phyloP scores from a whole-genome alignment of 768 basidiomycete genomes.

The Phanerodontia chrysosporium region DNA sequence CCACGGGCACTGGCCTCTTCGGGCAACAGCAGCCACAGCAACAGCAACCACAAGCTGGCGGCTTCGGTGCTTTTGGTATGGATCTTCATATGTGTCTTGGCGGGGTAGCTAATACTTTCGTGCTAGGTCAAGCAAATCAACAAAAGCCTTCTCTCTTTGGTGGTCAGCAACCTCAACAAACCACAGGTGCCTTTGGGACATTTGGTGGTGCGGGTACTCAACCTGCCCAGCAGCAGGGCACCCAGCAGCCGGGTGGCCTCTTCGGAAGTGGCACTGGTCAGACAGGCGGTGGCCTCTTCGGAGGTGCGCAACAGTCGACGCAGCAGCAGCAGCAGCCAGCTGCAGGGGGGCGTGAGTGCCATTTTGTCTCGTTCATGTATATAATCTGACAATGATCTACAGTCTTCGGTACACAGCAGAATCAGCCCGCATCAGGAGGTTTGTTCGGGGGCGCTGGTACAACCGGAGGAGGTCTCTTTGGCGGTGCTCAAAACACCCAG shows the following conservation, averaged over 20 bases:
- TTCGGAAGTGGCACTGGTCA: slow-evolving; percentile 14
- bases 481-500: slow-evolving; percentile 24
- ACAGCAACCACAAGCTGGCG: slow-evolving; percentile 19
- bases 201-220: slow-evolving; percentile 14
- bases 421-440: slow-evolving; percentile 13
- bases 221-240: slow-evolving; percentile 27
- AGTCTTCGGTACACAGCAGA: slow-evolving; percentile 36
- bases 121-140: slow-evolving; percentile 23
- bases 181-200: slow-evolving; percentile 4
- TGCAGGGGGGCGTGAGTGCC: slow-evolving; percentile 3
- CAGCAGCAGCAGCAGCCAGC: slow-evolving; percentile 29
- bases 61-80: slow-evolving; percentile 34
- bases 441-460: slow-evolving; percentile 19
- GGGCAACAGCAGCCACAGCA: slow-evolving; percentile 29
- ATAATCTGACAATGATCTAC: slow-evolving; percentile 10
- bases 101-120: not conserved
- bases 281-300: slow-evolving; percentile 29
- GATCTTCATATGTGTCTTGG: not conserved
- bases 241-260: slow-evolving; percentile 19
- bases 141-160: slow-evolving; percentile 49
- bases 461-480: slow-evolving; percentile 33
- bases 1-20: slow-evolving; percentile 30
- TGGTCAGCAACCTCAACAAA: slow-evolving; percentile 33
- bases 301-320: slow-evolving; percentile 29
- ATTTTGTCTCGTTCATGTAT: not conserved